Conservation (phyloP, 2,329 filamentous ascomycete species). For the Mariannaea sp. region DNA sequence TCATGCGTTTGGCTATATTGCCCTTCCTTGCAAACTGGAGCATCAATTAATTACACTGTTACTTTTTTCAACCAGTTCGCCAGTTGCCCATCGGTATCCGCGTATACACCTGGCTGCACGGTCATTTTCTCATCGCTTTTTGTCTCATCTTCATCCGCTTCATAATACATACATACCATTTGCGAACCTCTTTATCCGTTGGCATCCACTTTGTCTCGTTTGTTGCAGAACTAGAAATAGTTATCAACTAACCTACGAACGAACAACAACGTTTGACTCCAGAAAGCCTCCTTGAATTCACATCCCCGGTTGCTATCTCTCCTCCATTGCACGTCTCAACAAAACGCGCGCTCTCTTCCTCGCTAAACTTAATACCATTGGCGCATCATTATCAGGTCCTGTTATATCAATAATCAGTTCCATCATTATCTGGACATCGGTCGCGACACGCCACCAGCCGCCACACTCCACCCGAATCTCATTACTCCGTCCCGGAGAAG, state of each 20-base stretch:
- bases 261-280: background rate
- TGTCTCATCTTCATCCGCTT: constrained; percentile 10
- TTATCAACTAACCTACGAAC: background rate
- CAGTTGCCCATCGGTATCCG: background rate
- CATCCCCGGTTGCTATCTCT: background rate
- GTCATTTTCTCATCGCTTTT: background rate
- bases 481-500: constrained; percentile 7
- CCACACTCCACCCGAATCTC: background rate
- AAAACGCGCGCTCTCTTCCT: background rate
- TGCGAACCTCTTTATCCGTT: constrained; percentile 1
- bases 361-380: background rate
- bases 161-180: background rate
- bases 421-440: constrained; percentile 6
- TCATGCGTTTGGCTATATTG: background rate
- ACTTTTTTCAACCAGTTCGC: background rate
- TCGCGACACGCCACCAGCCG: constrained; percentile 11
- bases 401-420: background rate
- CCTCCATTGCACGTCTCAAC: background rate
- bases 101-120: constrained; percentile 10
- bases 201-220: background rate
- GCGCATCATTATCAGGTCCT: background rate
- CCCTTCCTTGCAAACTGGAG: background rate
- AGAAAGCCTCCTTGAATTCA: background rate
- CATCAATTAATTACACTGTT: background rate
- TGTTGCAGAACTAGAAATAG: background rate